phyloP scores from a whole-genome alignment of 768 basidiomycete species.

The Hypholoma fasciculare region DNA sequence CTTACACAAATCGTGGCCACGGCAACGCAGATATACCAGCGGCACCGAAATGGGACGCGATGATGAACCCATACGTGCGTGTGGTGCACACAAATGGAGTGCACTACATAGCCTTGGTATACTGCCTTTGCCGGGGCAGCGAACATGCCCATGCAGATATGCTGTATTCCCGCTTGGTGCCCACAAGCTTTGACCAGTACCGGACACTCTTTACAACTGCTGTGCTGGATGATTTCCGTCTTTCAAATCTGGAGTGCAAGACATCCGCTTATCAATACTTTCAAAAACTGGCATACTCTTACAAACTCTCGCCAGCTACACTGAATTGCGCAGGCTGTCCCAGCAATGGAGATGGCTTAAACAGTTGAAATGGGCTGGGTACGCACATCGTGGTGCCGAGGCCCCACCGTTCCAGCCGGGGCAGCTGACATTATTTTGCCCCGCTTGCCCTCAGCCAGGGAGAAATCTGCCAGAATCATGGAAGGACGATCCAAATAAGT shows the following conservation, averaged over 20 bases:
- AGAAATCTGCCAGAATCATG: conserved; percentile 20
- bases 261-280: no score
- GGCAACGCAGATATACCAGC: neutral
- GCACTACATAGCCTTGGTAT: neutral
- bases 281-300: no score
- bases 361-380: conserved; percentile 18
- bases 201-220: neutral
- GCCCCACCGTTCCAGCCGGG: conserved; percentile 2
- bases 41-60: neutral
- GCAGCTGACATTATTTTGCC: conserved; percentile 19
- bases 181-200: neutral
- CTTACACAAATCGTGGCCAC: neutral
- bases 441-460: conserved; percentile 25
- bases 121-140: neutral
- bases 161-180: neutral
- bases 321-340: conserved; percentile 13
- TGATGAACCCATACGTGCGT: neutral
- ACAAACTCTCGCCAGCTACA: no score
- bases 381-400: neutral
- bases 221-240: neutral
- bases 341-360: conserved; percentile 19
- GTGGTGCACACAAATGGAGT: conserved; percentile 1
- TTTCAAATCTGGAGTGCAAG: conserved; percentile 7
- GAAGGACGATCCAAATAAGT: conserved; percentile 9
- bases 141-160: neutral